A percentile compares a stretch with the other conserved stretches of the same genome.
These are phyloP conservation scores for Gastrolobium villosum DNA, from an alignment of 306 rosid genomes.

Conservation along the genomic window DNA sequence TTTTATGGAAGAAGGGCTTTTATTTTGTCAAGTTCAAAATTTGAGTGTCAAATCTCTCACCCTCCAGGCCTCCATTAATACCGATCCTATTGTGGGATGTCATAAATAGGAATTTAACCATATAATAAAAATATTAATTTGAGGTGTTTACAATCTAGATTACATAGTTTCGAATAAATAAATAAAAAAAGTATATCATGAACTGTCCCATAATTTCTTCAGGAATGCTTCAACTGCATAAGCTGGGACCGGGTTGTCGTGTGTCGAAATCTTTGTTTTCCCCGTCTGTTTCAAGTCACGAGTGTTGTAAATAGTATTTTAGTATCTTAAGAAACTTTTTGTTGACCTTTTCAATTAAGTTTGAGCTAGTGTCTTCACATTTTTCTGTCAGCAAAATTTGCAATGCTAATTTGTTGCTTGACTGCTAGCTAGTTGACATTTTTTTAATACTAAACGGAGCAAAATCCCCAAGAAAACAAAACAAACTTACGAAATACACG, in stretches of 20 bases:
- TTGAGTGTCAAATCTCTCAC: neutral
- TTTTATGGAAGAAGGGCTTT: neutral
- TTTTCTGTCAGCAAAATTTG: neutral
- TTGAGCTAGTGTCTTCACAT: slow-evolving; percentile 25
- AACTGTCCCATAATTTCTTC: slow-evolving; percentile 2
- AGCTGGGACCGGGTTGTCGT: slow-evolving; percentile 21
- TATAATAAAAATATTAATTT: neutral
- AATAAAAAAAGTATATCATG: neutral
- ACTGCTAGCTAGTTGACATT: neutral
- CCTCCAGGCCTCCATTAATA: neutral
- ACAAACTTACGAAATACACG: neutral
- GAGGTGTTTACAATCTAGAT: slow-evolving; percentile 2
- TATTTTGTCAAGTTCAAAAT: neutral
- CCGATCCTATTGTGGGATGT: neutral
- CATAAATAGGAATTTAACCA: neutral
- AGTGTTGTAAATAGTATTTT: neutral
- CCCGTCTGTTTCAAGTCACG: slow-evolving; percentile 34
- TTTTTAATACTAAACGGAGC: neutral
- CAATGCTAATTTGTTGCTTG: neutral
- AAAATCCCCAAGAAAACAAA: neutral
- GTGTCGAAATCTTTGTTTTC: neutral
- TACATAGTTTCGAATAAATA: neutral
- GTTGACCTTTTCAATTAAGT: neutral
- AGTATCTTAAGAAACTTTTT: neutral
- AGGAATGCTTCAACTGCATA: neutral